Evolutionary conservation across 176 grass and related monocot species (phyloP).

Genomic region (Neostapfia colusana): DNA sequence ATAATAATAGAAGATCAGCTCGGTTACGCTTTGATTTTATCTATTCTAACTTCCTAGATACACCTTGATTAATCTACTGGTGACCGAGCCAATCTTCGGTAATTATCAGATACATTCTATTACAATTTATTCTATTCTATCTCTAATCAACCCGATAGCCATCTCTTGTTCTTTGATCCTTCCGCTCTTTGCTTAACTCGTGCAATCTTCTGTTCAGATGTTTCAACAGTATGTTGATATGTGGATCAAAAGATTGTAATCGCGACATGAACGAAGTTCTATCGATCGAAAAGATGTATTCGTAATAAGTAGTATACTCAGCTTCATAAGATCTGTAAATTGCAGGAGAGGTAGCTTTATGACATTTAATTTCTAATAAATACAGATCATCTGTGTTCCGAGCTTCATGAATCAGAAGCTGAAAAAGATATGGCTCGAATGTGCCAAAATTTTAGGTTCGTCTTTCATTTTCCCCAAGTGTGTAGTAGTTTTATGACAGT

Average conservation of each 20-base stretch:
- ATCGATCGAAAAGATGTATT: not conserved
- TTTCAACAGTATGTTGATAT: constrained; percentile 29
- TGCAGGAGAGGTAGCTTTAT: not conserved
- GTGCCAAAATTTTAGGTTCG: not conserved
- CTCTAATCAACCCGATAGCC: no score
- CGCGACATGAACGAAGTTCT: constrained; percentile 3
- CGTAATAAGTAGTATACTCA: not conserved
- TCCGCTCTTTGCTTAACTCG: no score
- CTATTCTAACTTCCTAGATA: no score
- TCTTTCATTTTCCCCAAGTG: not conserved
- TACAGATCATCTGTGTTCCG: not conserved
- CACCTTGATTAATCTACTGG: no score
- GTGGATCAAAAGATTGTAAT: constrained; percentile 26
- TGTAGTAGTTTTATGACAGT: not conserved
- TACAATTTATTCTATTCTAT: no score
- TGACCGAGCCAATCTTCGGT: no score
- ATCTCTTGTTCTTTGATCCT: no score
- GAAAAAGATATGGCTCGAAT: not conserved
- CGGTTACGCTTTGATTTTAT: no score
- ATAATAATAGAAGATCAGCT: no score
- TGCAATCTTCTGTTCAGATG: no score
- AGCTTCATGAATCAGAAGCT: not conserved
- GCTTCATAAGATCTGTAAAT: not conserved
- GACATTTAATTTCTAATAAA: not conserved
- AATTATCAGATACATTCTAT: no score